phyloP scores from a whole-genome alignment of 768 basidiomycete genomes.

The Lactarius psammicola region DNA sequence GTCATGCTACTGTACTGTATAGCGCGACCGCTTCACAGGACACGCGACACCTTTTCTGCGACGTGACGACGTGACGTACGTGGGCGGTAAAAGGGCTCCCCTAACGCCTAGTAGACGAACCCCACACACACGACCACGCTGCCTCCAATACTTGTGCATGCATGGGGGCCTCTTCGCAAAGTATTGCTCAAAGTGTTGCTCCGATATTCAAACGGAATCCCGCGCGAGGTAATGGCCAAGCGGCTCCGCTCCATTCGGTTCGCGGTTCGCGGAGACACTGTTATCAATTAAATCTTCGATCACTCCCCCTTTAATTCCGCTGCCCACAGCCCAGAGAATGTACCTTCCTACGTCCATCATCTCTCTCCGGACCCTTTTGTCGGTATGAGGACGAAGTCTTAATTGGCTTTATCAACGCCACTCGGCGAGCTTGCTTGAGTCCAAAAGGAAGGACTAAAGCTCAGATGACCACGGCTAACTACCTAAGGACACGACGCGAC shows the following conservation, averaged over 20 bases:
- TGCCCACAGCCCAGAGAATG: background rate
- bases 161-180: background rate
- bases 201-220: constrained; percentile 34
- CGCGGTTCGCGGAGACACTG: constrained; percentile 61
- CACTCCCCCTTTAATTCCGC: constrained; percentile 37
- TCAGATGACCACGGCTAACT: background rate
- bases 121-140: background rate
- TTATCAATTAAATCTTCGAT: constrained; percentile 57
- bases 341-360: background rate
- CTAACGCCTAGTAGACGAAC: background rate
- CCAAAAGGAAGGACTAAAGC: background rate
- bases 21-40: background rate
- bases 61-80: background rate
- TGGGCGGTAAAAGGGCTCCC: background rate
- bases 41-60: background rate
- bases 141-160: too few relatives aligned
- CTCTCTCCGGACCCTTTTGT: background rate
- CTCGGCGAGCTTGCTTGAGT: background rate
- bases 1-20: too few relatives aligned
- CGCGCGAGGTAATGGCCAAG: constrained; percentile 70
- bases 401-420: constrained; percentile 1
- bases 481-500: background rate
- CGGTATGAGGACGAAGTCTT: background rate
- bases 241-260: constrained; percentile 42
- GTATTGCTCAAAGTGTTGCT: background rate